phyloP scores from a whole-genome alignment of 108 stramenopile species.

The Cyclotella atomus region DNA sequence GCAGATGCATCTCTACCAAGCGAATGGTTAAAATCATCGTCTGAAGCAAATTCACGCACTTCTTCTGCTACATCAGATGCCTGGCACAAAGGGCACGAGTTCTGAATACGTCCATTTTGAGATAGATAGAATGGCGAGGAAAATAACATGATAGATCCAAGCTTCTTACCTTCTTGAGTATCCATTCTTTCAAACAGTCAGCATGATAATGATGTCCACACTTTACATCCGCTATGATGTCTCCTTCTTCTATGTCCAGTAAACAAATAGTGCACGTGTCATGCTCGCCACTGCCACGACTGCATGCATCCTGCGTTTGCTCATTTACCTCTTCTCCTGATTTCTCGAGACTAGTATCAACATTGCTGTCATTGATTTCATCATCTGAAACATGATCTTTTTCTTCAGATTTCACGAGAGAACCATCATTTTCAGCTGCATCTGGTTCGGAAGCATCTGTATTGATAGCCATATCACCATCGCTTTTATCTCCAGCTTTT shows the following conservation, averaged over 20 bases:
- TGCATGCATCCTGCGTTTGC: not conserved
- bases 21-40: not conserved
- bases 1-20: not conserved
- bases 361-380: not conserved
- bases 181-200: constrained; percentile 35
- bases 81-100: constrained; percentile 30
- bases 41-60: constrained; percentile 25
- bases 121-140: not conserved
- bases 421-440: not conserved
- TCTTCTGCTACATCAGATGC: constrained; percentile 19
- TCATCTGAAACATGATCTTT: not conserved
- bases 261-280: constrained; percentile 34
- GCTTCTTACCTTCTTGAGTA: constrained; percentile 29
- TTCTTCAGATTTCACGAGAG: not conserved
- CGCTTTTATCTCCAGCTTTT: not conserved
- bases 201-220: constrained; percentile 42
- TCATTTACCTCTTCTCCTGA: not conserved
- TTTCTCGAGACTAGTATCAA: not conserved
- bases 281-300: not conserved
- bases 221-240: constrained; percentile 26
- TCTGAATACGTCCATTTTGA: not conserved
- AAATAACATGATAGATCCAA: not conserved
- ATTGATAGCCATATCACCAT: not conserved
- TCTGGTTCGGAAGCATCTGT: not conserved
- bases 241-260: constrained; percentile 21